Evolutionary conservation across 192 early-diverging fungal genomes (phyloP).

Genomic region (Coemansia sp.): DNA sequence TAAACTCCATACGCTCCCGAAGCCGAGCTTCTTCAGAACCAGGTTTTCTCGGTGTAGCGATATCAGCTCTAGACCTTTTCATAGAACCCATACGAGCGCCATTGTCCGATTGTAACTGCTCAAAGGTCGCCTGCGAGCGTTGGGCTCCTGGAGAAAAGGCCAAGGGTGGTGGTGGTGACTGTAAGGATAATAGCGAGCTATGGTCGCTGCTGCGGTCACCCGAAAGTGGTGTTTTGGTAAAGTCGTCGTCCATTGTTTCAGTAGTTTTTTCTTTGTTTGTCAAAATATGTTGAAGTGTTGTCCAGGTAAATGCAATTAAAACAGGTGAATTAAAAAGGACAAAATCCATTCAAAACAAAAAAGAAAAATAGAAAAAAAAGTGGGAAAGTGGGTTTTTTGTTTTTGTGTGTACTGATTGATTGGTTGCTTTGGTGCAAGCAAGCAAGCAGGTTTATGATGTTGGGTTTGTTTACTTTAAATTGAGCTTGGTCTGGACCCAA

Average conservation of each 20-base stretch:
- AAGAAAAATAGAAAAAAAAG: not conserved
- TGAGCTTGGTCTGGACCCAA: no score
- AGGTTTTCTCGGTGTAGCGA: slow-evolving; percentile 41
- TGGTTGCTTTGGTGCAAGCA: no score
- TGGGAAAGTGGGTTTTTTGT: not conserved
- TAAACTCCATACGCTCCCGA: slow-evolving; percentile 33
- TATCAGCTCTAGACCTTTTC: slow-evolving; percentile 45
- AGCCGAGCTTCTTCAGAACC: slow-evolving; percentile 26
- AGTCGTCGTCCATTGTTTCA: not conserved
- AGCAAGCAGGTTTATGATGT: no score
- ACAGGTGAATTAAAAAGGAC: slow-evolving; percentile 8
- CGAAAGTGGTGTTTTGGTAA: not conserved
- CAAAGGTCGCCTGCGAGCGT: not conserved
- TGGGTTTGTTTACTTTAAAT: no score
- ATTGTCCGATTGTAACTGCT: not conserved
- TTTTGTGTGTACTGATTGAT: not conserved
- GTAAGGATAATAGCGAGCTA: not conserved
- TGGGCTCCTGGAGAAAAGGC: slow-evolving; percentile 4
- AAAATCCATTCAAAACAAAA: slow-evolving; percentile 9
- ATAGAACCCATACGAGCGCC: slow-evolving; percentile 7
- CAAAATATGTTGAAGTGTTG: not conserved
- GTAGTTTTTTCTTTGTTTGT: not conserved
- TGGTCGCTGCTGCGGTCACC: not conserved
- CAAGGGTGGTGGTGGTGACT: slow-evolving; percentile 1
- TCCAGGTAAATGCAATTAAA: slow-evolving; percentile 9